phyloP scores from a whole-genome alignment of 1,284 basidiomycete species.

The Pseudozyma sp. region DNA sequence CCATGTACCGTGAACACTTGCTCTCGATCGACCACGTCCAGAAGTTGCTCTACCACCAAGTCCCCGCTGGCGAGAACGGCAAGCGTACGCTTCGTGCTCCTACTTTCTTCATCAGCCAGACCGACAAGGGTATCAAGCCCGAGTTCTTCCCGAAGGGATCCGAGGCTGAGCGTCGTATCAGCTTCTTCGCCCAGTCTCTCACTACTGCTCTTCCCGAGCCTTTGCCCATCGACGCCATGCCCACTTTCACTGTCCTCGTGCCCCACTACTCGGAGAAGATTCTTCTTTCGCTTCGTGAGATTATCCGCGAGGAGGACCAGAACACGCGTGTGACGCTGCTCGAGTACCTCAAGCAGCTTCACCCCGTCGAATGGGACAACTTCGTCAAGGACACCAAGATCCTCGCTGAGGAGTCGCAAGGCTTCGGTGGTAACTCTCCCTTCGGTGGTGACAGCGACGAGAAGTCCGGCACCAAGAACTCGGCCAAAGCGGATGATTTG shows the following conservation, averaged over 20 bases:
- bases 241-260: constrained; percentile 68
- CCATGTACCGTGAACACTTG: constrained; percentile 69
- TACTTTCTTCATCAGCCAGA: constrained; percentile 69
- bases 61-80: constrained; percentile 66
- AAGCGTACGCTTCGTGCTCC: constrained; percentile 69
- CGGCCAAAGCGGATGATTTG: constrained; percentile 80
- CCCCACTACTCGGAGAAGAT: constrained; percentile 69
- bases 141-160: constrained; percentile 69
- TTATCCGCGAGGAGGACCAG: constrained; percentile 69
- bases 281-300: constrained; percentile 67
- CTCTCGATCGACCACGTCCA: constrained; percentile 69
- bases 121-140: constrained; percentile 67
- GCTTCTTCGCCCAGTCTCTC: constrained; percentile 69
- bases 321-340: constrained; percentile 69
- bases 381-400: constrained; percentile 99
- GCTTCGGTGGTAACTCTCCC: constrained; percentile 81
- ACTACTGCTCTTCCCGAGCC: constrained; percentile 67
- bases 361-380: constrained; percentile 99
- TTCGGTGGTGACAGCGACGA: constrained; percentile 75
- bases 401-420: constrained; percentile 91
- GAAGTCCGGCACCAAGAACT: constrained; percentile 61
- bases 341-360: constrained; percentile 90
- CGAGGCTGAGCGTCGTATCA: constrained; percentile 69
- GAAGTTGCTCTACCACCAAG: constrained; percentile 69
- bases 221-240: constrained; percentile 68